A percentile compares a stretch with the other conserved stretches of the same genome.
Conservation (phyloP, 2,329 filamentous ascomycete genomes). For the Rhexocercosporidium sp. region DNA sequence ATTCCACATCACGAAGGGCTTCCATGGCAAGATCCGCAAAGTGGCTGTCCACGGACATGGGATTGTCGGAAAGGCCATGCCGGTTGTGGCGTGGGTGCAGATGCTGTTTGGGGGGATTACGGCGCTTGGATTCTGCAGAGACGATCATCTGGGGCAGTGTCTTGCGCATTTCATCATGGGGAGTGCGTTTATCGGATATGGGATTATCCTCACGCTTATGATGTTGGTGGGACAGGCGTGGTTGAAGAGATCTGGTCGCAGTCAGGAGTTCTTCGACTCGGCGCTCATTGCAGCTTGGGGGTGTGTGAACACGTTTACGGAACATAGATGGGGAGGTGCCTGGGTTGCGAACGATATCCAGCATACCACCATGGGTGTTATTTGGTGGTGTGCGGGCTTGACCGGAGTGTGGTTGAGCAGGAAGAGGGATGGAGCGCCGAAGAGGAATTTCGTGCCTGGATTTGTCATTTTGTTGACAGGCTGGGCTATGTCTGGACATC, state of each 20-base stretch:
- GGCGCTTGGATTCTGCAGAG: constrained; percentile 88
- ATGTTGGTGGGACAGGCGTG: constrained; percentile 88
- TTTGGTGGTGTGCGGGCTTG: constrained; percentile 96
- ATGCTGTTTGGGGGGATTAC: constrained; percentile 97
- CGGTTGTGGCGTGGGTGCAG: constrained; percentile 86
- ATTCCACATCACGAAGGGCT: constrained; percentile 84
- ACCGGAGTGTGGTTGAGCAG: constrained; percentile 91
- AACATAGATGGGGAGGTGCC: constrained; percentile 87
- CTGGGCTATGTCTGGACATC: constrained; percentile 93
- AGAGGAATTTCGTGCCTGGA: constrained; percentile 90
- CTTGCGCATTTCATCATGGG: constrained; percentile 99
- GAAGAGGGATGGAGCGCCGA: constrained; percentile 81
- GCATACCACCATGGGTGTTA: constrained; percentile 98
- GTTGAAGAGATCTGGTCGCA: constrained; percentile 80
- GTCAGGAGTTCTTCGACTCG: constrained; percentile 97
- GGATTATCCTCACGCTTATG: constrained; percentile 83
- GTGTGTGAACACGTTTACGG: constrained; percentile 97
- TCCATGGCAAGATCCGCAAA: constrained; percentile 78
- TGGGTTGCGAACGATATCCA: constrained; percentile 97
- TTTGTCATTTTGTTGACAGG: constrained; percentile 92
- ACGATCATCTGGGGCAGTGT: constrained; percentile 90
- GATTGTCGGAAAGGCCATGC: constrained; percentile 84
- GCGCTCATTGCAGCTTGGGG: constrained; percentile 92
- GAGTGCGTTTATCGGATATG: constrained; percentile 93
- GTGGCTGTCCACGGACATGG: constrained; percentile 77